Base-by-base conservation (phyloP, 2,329 filamentous ascomycete species). In the Colletotrichum sublineola region DNA sequence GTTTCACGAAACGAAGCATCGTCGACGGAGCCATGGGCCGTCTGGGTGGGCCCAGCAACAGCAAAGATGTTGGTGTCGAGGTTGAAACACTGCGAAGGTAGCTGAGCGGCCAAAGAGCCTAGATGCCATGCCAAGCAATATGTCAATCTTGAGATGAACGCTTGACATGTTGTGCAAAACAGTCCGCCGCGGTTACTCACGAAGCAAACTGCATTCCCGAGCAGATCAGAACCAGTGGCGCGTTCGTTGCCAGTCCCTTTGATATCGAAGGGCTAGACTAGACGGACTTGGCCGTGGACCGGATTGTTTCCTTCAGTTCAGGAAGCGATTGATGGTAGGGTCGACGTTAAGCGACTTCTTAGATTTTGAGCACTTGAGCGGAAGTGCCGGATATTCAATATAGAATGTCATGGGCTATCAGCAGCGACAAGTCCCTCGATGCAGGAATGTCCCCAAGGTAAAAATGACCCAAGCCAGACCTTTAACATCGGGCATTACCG, bases 401-500 rank as follows among this genome's bases (percentile, higher is more conserved):
- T 15, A 53, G n/a, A 24, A 18, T 42, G 61, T 42, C 61, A 63
- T 63, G 61, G 29, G n/a, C 46, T 15, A 24, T 52, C 33, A 46
- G 46, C 46, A 52, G 46, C 42, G 4, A 50, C 9, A 63, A 63
- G 38, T 31, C 15, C 29, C 33, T 53, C 38, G 8, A 29, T 52
- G 7, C 44, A 31, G 9, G 15, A 63, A 42, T 31, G 15, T 33
- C 33, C 15, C 33, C 18, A 53, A 50, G 24, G n/a, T 24, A 31
- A 40, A 8, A 12, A 53, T 18, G 24, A 42, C 8, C 46, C 24
- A 15, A 53, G 33, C 29, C 20, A 8, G 15, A 40, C n/a, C 29
- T 63, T 61, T 63, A 15, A 36, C 7, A 38, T 29, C 60, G 42
- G 31, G 60, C 44, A 24, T 48, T 38, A 14, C 44, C 60, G 44